Percentiles rank a stretch among this genome's conserved stretches.
These are phyloP conservation scores for Sparassis latifolia DNA, from an alignment of 1,284 basidiomycete species.

Conservation along the genomic window DNA sequence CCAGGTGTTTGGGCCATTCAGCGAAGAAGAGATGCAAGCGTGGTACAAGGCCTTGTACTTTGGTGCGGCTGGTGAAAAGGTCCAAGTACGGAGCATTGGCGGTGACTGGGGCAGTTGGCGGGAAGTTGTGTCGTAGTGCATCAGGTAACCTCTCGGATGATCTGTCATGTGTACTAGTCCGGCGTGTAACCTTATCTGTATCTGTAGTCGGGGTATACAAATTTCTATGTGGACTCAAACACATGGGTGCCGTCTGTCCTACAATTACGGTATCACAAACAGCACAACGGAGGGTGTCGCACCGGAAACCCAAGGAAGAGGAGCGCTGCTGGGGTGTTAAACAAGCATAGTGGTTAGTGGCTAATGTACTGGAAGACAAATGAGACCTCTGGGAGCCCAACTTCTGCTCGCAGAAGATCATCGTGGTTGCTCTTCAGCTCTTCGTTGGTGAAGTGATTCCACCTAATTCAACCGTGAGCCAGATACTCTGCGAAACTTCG, in stretches of 20 bases:
- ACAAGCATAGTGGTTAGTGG: slow-evolving; percentile 33
- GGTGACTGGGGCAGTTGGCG: slow-evolving; percentile 72
- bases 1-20: slow-evolving; percentile 70
- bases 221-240: neutral
- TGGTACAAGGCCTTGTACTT: slow-evolving; percentile 79
- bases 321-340: neutral
- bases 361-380: slow-evolving; percentile 92
- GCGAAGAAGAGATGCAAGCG: slow-evolving; percentile 64
- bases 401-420: slow-evolving; percentile 89
- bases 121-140: slow-evolving; percentile 42
- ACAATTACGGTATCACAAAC: slow-evolving; percentile 1
- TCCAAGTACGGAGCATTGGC: slow-evolving; percentile 55
- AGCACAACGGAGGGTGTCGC: too few species aligned
- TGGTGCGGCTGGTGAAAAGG: slow-evolving; percentile 64
- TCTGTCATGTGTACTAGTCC: slow-evolving; percentile 2
- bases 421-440: slow-evolving; percentile 93
- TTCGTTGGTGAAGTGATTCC: slow-evolving; percentile 94
- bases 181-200: slow-evolving; percentile 23
- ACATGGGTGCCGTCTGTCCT: neutral
- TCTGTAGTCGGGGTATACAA: slow-evolving; percentile 15
- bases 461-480: slow-evolving; percentile 45
- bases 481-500: neutral
- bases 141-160: neutral
- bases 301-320: too few species aligned
- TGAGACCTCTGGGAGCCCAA: slow-evolving; percentile 79